Evolutionary conservation across 495 filamentous ascomycete genomes (phyloP).

Genomic region (Massariosphaeria phaeospora): DNA sequence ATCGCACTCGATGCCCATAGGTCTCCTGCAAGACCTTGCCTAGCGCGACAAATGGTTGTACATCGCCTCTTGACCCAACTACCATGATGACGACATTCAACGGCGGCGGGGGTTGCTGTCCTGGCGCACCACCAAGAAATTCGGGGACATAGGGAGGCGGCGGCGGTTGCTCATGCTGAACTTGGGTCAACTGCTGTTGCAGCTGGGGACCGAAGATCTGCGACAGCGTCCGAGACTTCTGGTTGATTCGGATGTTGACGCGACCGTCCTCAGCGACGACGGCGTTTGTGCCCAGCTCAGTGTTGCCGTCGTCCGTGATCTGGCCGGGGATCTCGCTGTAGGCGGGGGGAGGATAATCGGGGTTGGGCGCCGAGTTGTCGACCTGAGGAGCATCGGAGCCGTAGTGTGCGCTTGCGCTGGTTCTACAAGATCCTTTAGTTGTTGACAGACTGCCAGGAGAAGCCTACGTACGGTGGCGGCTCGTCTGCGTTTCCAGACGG

Average conservation of each 20-base stretch:
- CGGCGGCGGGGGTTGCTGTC: constrained; percentile 48
- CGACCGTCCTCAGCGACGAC: constrained; percentile 60
- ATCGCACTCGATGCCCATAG: constrained; percentile 50
- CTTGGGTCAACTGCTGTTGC: constrained; percentile 49
- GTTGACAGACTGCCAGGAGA: no score
- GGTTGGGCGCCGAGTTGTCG: background rate
- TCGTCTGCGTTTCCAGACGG: constrained; percentile 13
- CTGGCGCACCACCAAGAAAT: constrained; percentile 54
- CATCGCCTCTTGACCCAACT: constrained; percentile 52
- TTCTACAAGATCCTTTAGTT: background rate
- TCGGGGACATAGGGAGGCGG: constrained; percentile 59
- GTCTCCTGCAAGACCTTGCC: constrained; percentile 48
- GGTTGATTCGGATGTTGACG: constrained; percentile 68
- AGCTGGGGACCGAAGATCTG: constrained; percentile 63
- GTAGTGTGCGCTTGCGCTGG: constrained; percentile 4
- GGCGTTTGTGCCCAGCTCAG: constrained; percentile 53
- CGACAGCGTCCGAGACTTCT: constrained; percentile 59
- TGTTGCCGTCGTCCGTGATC: constrained; percentile 48
- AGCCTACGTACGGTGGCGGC: no score
- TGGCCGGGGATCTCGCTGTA: constrained; percentile 49
- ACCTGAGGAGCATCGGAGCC: constrained; percentile 1
- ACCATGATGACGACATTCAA: constrained; percentile 53
- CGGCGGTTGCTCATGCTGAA: constrained; percentile 43
- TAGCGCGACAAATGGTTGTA: constrained; percentile 52
- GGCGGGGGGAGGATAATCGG: constrained; percentile 44